Base-by-base conservation (phyloP, 1,284 basidiomycete genomes). In the Apiotrichum brassicae region DNA sequence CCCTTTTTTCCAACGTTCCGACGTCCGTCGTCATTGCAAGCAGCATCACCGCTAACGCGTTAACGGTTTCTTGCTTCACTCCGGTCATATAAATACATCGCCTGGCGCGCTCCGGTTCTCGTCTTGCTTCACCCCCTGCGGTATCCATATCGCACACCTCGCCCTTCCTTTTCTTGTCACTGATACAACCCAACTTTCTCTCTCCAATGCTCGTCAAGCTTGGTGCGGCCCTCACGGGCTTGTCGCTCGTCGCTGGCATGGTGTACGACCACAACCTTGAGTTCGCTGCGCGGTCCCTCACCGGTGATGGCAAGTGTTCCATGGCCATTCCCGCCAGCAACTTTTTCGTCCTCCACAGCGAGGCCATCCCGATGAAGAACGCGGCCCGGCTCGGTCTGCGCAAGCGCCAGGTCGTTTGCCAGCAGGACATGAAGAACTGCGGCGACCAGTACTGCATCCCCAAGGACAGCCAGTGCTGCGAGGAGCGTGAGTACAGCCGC, bases 191-290 rank as follows among this genome's bases (percentile, higher is more conserved):
- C n/a, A 3, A 3, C 19, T 26, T 23, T 22, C 44, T 9, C 35
- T 3, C 12, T 26, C 6, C 33, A 28, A 46, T 46, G 44, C 20
- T 46, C 36, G 35, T 35, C 16, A 46, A 46, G 25, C 35, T 46
- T 32, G 35, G n/a, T 8, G 20, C 24, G 30, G 26, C 26, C 40
- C 40, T 42, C 4, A 11, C 20, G 16, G 35, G 40, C 40, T 19
- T 42, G 2, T 20, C 40, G 8, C 18, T n/a, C 26, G 44, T 37
- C 34, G 34, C 34, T 18, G 44, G 22, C 26, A 38, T 46, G 24
- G 34, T 23, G 12, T 34, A 14, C 18, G 34, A 46, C 20, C 32
- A 19, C 33, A 30, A 23, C 25, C 23, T 46, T 16, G 20, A 36
- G 16, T 42, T 42, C 11, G 2, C 32, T 16, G 24, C 40, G 26